Conservation (phyloP, 2,329 filamentous ascomycete genomes). For the Clarireedia homoeocarpa region DNA sequence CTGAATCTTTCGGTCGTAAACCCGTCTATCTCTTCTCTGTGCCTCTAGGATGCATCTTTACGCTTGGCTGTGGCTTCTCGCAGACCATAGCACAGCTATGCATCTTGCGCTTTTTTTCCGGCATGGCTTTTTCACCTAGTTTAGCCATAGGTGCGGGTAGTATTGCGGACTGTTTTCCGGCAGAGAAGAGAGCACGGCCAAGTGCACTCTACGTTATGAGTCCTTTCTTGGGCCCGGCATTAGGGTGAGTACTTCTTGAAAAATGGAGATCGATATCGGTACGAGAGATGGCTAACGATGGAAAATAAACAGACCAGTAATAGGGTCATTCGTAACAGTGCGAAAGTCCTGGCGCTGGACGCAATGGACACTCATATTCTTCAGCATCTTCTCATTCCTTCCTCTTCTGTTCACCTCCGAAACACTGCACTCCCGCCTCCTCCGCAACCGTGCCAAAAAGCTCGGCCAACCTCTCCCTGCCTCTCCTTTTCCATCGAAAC, state of each 20-base stretch:
- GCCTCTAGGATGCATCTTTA: conserved; percentile 46
- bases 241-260: conserved; percentile 34
- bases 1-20: conserved; percentile 48
- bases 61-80: conserved; percentile 55
- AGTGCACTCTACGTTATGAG: conserved; percentile 41
- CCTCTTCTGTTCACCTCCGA: conserved; percentile 36
- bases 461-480: conserved; percentile 32
- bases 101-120: conserved; percentile 40
- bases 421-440: conserved; percentile 30
- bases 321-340: conserved; percentile 37
- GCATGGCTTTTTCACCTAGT: conserved; percentile 33
- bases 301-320: conserved; percentile 13
- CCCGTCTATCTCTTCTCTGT: conserved; percentile 36
- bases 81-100: conserved; percentile 39
- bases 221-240: conserved; percentile 44
- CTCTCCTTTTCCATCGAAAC: conserved; percentile 30
- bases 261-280: not conserved
- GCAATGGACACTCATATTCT: conserved; percentile 42
- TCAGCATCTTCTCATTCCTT: conserved; percentile 38
- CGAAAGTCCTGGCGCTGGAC: conserved; percentile 47
- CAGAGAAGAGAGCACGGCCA: conserved; percentile 35
- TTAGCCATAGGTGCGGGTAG: conserved; percentile 40
- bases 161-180: conserved; percentile 41
- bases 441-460: conserved; percentile 23
- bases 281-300: conserved; percentile 2